Conservation (phyloP, 2,329 filamentous ascomycete genomes). For the Fusarium oligoseptatum region DNA sequence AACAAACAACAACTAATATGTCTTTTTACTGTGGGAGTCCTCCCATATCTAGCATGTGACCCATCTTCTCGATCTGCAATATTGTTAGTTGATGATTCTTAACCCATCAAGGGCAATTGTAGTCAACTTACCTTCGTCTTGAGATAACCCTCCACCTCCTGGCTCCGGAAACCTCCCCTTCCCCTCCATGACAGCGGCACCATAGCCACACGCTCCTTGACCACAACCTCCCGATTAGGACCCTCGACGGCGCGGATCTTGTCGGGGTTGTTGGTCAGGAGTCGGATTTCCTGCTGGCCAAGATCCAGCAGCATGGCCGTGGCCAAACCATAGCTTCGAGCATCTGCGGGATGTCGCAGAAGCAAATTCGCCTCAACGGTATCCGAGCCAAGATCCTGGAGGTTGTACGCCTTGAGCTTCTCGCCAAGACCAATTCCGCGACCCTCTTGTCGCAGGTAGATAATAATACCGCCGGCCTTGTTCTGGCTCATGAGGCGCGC, state of each 20-base stretch:
- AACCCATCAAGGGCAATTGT: too few species aligned
- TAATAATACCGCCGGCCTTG: constrained; percentile 84
- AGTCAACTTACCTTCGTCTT: constrained; percentile 82
- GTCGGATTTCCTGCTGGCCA: constrained; percentile 80
- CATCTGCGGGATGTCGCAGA: constrained; percentile 92
- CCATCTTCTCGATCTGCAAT: constrained; percentile 85
- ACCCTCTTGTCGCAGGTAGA: constrained; percentile 96
- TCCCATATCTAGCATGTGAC: constrained; percentile 78
- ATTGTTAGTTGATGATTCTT: constrained; percentile 34
- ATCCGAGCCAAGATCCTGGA: constrained; percentile 97
- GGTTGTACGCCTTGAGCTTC: constrained; percentile 97
- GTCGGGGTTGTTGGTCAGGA: constrained; percentile 97
- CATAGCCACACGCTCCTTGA: constrained; percentile 94
- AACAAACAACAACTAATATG: not conserved
- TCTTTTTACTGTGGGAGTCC: constrained; percentile 33
- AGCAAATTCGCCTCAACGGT: constrained; percentile 96
- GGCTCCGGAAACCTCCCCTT: constrained; percentile 83
- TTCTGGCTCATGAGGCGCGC: constrained; percentile 89
- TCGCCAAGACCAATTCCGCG: constrained; percentile 94
- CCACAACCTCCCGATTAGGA: constrained; percentile 86
- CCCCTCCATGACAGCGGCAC: constrained; percentile 94
- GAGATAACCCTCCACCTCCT: constrained; percentile 93
- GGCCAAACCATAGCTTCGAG: constrained; percentile 93
- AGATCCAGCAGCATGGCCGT: constrained; percentile 94
- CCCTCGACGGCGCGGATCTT: constrained; percentile 96